Evolutionary conservation across 306 rosid genomes (phyloP).

Genomic region (Rubus idaeus): DNA sequence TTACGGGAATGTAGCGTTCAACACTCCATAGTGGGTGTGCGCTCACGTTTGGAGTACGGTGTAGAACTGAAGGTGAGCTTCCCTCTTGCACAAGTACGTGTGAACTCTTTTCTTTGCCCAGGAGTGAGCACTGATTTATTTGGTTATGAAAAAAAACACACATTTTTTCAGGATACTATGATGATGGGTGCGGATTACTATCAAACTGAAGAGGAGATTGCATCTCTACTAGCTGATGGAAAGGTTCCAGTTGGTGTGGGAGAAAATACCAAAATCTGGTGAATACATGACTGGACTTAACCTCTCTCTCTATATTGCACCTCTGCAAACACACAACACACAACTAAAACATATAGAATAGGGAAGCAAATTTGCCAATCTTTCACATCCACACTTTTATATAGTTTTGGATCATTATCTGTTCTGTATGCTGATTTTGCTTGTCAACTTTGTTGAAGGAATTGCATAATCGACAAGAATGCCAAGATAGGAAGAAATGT

Average conservation of each 20-base stretch:
- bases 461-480: conserved; percentile 95
- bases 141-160: conserved; percentile 23
- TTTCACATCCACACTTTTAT: neutral
- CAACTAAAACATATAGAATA: neutral
- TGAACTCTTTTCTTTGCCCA: neutral
- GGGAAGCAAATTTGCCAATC: neutral
- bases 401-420: neutral
- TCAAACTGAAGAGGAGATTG: conserved; percentile 92
- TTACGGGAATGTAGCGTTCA: conserved; percentile 80
- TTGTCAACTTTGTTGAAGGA: conserved; percentile 40
- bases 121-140: neutral
- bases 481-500: conserved; percentile 91
- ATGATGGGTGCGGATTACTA: conserved; percentile 99
- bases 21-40: conserved; percentile 90
- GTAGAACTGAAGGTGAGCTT: conserved; percentile 70
- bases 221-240: conserved; percentile 72
- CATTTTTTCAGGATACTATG: conserved; percentile 78
- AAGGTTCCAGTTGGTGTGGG: conserved; percentile 98
- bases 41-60: conserved; percentile 84
- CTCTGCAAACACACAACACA: neutral
- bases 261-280: conserved; percentile 92
- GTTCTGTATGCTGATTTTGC: conserved; percentile 22
- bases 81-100: neutral
- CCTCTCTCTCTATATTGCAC: conserved; percentile 7
- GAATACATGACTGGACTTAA: neutral